Conservation (phyloP, 352 stramenopile genomes). For the Phytophthora sp. region DNA sequence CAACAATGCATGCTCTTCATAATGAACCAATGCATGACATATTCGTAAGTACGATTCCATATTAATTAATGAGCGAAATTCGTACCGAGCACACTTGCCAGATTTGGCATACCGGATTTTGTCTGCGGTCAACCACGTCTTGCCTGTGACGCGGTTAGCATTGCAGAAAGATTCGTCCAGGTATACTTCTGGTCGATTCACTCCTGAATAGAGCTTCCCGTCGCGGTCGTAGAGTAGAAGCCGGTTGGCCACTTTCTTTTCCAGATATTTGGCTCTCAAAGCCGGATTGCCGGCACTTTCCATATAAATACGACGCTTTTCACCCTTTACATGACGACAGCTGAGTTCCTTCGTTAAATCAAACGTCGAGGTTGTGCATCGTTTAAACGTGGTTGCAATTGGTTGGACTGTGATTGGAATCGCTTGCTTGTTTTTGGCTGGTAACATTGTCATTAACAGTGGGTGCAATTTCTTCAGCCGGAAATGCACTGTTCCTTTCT, state of each 20-base stretch:
- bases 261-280: conserved; percentile 16
- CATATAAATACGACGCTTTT: conserved; percentile 30
- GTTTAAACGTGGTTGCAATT: conserved; percentile 7
- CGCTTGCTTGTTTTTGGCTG: conserved; percentile 11
- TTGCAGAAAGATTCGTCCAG: conserved; percentile 38
- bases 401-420: conserved; percentile 16
- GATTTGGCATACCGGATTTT: conserved; percentile 14
- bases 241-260: conserved; percentile 25
- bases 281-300: conserved; percentile 11
- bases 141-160: conserved; percentile 24
- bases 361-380: conserved; percentile 8
- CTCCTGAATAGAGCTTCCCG: neutral
- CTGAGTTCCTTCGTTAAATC: conserved; percentile 9
- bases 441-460: neutral
- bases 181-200: conserved; percentile 12
- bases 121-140: conserved; percentile 27
- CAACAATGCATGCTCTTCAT: neutral
- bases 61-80: too few relatives aligned
- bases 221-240: neutral
- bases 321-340: conserved; percentile 15
- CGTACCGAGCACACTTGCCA: neutral
- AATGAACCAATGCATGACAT: neutral
- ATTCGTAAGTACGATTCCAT: too few relatives aligned
- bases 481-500: neutral
- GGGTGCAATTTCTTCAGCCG: neutral